Conservation (phyloP, 768 basidiomycete genomes). For the Cyclocybe cylindracea region DNA sequence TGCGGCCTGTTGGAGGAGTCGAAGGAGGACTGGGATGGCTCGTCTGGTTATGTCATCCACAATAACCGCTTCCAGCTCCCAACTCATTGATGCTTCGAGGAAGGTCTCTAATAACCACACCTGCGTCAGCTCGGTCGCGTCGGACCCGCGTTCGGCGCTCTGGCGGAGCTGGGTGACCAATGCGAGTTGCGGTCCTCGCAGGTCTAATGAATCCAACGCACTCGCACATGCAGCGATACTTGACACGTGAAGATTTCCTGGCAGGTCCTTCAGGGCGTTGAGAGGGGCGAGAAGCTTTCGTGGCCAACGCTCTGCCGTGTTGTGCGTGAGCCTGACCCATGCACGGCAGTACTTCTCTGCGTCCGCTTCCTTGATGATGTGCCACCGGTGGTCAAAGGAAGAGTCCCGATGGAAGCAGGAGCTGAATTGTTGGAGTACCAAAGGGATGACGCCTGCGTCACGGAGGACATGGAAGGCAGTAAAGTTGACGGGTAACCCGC, state of each 20-base stretch:
- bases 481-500: constrained; percentile 38
- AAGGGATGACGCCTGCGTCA: constrained; percentile 31
- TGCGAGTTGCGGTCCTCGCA: constrained; percentile 34
- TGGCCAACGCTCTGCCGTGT: constrained; percentile 36
- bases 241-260: constrained; percentile 27
- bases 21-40: constrained; percentile 36
- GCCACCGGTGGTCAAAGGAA: constrained; percentile 37
- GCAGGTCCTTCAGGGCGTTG: constrained; percentile 30
- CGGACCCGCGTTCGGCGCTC: constrained; percentile 29
- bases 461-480: constrained; percentile 36
- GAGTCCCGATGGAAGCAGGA: constrained; percentile 38
- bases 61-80: constrained; percentile 38
- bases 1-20: constrained; percentile 30
- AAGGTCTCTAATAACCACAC: constrained; percentile 41
- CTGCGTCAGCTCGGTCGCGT: constrained; percentile 31
- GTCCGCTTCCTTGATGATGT: constrained; percentile 30
- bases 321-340: constrained; percentile 41
- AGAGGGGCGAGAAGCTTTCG: constrained; percentile 33
- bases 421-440: constrained; percentile 36
- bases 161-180: constrained; percentile 33
- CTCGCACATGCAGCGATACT: constrained; percentile 36
- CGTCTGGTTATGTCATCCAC: constrained; percentile 33
- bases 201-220: constrained; percentile 36
- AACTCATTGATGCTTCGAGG: constrained; percentile 34
- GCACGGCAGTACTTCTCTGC: constrained; percentile 40